phyloP scores from a whole-genome alignment of 2,329 filamentous ascomycete species.

The Hypoxylon sp. region DNA sequence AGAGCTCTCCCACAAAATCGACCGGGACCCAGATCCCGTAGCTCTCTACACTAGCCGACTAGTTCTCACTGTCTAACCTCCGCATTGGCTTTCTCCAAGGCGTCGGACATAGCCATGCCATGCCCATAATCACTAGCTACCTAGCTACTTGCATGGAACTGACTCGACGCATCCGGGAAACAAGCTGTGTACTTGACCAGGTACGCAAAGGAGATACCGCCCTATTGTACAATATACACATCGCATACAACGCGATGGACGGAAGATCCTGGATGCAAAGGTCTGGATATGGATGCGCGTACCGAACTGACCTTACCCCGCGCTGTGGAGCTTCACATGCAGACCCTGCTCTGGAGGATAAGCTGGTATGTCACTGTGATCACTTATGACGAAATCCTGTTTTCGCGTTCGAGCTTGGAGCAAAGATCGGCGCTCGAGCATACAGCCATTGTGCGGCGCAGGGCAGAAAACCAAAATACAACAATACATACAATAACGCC shows the following conservation, averaged over 20 bases:
- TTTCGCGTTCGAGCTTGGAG: constrained; percentile 25
- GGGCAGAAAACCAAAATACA: neutral
- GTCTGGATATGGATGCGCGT: constrained; percentile 1
- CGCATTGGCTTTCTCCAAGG: neutral
- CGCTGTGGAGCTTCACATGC: constrained; percentile 30
- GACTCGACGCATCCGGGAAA: constrained; percentile 26
- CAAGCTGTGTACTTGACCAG: constrained; percentile 6
- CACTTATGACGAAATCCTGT: constrained; percentile 43
- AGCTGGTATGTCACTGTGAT: constrained; percentile 31
- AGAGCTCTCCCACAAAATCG: constrained; percentile 13
- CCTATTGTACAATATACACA: constrained; percentile 11
- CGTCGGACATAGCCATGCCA: neutral
- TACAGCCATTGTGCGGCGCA: constrained; percentile 4
- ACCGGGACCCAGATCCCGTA: constrained; percentile 30
- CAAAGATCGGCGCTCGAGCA: constrained; percentile 27
- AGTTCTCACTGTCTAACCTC: neutral
- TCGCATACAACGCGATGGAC: constrained; percentile 1
- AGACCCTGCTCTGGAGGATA: constrained; percentile 11
- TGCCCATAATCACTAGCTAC: constrained; percentile 5
- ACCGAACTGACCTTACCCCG: constrained; percentile 31
- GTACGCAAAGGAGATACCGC: constrained; percentile 2
- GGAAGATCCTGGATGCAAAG: neutral
- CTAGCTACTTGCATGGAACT: constrained; percentile 26
- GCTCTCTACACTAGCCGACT: neutral
- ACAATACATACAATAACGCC: neutral